Evolutionary conservation across 2,329 filamentous ascomycete species (phyloP).

Genomic region (Pseudocercospora vitis): DNA sequence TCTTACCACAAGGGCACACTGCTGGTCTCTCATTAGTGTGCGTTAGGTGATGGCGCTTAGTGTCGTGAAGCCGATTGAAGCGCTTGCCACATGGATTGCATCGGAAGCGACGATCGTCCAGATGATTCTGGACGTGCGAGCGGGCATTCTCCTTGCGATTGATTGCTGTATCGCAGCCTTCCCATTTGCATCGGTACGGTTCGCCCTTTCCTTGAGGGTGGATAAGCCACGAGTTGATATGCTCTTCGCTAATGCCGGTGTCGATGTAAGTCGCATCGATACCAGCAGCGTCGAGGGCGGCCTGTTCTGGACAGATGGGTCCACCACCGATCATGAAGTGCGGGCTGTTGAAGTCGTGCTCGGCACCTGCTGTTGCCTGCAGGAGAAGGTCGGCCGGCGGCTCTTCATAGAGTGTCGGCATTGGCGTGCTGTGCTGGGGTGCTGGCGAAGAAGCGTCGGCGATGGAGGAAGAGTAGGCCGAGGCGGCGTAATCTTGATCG

Average conservation of each 20-base stretch:
- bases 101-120: constrained; percentile 92
- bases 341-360: constrained; percentile 35
- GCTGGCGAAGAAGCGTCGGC: constrained; percentile 49
- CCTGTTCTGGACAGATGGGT: constrained; percentile 37
- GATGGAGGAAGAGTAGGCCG: constrained; percentile 51
- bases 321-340: constrained; percentile 34
- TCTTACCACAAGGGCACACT: constrained; percentile 89
- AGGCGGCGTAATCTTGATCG: constrained; percentile 50
- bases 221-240: constrained; percentile 56
- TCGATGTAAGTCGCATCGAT: constrained; percentile 63
- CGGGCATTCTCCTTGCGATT: constrained; percentile 99
- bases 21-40: constrained; percentile 96
- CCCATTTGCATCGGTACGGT: constrained; percentile 52
- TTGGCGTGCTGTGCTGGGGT: constrained; percentile 38
- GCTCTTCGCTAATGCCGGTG: constrained; percentile 83
- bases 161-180: constrained; percentile 83
- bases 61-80: constrained; percentile 94
- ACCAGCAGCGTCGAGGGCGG: constrained; percentile 49
- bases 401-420: constrained; percentile 42
- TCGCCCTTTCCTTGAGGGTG: constrained; percentile 46
- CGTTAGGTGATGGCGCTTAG: constrained; percentile 96
- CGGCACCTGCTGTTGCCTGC: constrained; percentile 34
- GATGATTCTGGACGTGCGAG: constrained; percentile 95
- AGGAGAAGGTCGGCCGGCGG: constrained; percentile 28
- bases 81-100: constrained; percentile 93